Conservation (phyloP, 1,139 yeast species). For the Petasospora rhodanensis region DNA sequence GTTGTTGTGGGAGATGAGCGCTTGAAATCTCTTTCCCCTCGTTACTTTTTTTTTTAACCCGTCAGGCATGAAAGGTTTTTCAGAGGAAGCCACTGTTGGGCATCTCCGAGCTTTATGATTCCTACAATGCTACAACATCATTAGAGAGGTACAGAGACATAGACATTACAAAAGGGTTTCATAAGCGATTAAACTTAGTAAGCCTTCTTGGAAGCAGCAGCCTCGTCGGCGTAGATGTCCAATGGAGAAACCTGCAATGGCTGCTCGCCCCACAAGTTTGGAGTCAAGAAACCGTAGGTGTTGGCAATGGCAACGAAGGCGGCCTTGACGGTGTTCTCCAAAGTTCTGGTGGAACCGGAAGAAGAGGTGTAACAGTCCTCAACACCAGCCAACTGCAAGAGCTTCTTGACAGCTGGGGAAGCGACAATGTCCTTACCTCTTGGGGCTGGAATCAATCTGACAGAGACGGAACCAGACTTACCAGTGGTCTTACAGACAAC, state of each 20-base stretch:
- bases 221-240: conserved; percentile 88
- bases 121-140: no score
- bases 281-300: conserved; percentile 99
- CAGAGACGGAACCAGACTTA: conserved; percentile 99
- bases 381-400: conserved; percentile 99
- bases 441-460: conserved; percentile 99
- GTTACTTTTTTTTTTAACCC: no score
- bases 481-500: conserved; percentile 97
- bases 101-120: no score
- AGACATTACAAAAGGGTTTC: no score
- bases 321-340: conserved; percentile 99
- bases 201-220: conserved; percentile 61
- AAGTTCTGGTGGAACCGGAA: conserved; percentile 98
- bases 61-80: no score
- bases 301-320: conserved; percentile 99
- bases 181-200: conserved; percentile 12
- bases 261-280: conserved; percentile 94
- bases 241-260: conserved; percentile 88
- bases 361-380: conserved; percentile 99
- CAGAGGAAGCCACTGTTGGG: no score
- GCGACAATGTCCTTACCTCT: conserved; percentile 99
- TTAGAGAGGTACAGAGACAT: no score
- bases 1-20: no score
- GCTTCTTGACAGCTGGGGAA: conserved; percentile 98
- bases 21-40: no score